These are phyloP conservation scores for Polyplosphaeria fusca DNA, from an alignment of 495 filamentous ascomycete species.

Conservation along the genomic window DNA sequence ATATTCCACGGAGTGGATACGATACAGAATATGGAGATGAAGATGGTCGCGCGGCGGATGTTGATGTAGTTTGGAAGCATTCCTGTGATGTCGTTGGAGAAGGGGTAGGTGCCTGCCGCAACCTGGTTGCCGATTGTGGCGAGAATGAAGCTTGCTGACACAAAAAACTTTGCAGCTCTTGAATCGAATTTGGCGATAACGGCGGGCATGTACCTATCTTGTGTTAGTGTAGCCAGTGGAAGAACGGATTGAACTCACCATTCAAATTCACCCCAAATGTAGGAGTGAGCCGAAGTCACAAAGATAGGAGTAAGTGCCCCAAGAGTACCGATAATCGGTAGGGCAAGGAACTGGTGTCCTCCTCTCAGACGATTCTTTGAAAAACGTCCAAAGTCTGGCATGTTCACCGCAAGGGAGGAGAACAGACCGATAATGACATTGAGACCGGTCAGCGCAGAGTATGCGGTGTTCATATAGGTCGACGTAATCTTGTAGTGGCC, in stretches of 20 bases:
- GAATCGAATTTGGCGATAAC: conserved; percentile 44
- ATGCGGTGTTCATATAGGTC: conserved; percentile 44
- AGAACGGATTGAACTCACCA: conserved; percentile 32
- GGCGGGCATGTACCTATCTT: conserved; percentile 38
- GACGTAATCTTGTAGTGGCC: conserved; percentile 41
- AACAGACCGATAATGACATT: conserved; percentile 49
- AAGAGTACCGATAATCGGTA: conserved; percentile 45
- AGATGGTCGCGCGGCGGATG: conserved; percentile 41
- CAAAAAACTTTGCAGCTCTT: conserved; percentile 47
- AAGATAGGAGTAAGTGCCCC: conserved; percentile 45
- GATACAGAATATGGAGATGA: conserved; percentile 45
- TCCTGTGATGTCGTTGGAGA: conserved; percentile 45
- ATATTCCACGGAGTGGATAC: conserved; percentile 52
- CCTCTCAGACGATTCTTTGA: conserved; percentile 40
- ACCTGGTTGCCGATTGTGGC: conserved; percentile 47
- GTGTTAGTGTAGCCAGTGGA: neutral
- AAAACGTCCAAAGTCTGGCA: conserved; percentile 45
- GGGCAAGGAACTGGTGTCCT: conserved; percentile 42
- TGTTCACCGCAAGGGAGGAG: conserved; percentile 46
- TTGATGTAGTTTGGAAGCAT: conserved; percentile 46
- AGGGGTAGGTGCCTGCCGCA: conserved; percentile 42
- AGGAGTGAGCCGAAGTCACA: conserved; percentile 40
- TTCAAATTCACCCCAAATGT: conserved; percentile 43
- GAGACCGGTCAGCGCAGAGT: conserved; percentile 44
- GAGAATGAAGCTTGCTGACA: conserved; percentile 41